Evolutionary conservation across 108 stramenopile species (phyloP).

Genomic region (Skeletonema costatum): DNA sequence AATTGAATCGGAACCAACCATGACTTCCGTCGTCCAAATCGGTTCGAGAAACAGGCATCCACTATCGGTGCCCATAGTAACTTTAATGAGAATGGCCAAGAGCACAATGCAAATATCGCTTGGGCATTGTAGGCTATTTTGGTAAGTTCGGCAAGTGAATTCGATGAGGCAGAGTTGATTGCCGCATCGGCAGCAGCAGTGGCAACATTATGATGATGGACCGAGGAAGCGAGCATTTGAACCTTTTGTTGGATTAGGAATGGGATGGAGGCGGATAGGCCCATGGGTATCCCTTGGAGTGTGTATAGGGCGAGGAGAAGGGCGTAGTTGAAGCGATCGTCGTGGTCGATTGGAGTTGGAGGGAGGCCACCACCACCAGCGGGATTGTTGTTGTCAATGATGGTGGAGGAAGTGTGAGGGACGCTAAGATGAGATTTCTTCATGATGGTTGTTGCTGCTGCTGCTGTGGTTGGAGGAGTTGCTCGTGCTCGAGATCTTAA

Average conservation of each 20-base stretch:
- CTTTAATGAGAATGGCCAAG: constrained; percentile 98
- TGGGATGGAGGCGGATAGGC: constrained; percentile 95
- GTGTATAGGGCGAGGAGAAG: constrained; percentile 96
- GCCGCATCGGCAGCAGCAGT: constrained; percentile 32
- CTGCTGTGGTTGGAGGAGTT: background rate
- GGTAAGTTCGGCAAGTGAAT: constrained; percentile 49
- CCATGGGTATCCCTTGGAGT: constrained; percentile 99
- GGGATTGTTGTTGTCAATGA: background rate
- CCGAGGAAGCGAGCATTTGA: constrained; percentile 58
- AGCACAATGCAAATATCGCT: constrained; percentile 94
- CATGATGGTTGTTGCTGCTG: background rate
- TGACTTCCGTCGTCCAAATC: constrained; percentile 94
- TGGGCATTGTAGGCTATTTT: constrained; percentile 92
- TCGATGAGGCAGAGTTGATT: constrained; percentile 24
- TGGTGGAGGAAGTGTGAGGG: constrained; percentile 29
- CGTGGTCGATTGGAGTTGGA: constrained; percentile 39
- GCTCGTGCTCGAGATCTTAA: background rate
- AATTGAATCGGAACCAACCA: constrained; percentile 98
- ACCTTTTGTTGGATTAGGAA: constrained; percentile 95
- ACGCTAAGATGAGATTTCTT: constrained; percentile 27
- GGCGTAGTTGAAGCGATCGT: constrained; percentile 82
- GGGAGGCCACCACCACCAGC: background rate
- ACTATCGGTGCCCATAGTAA: constrained; percentile 99
- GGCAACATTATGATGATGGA: constrained; percentile 32
- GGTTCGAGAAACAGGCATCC: constrained; percentile 88